Conservation (phyloP, 2,329 filamentous ascomycete species). For the Neonectria faginata region DNA sequence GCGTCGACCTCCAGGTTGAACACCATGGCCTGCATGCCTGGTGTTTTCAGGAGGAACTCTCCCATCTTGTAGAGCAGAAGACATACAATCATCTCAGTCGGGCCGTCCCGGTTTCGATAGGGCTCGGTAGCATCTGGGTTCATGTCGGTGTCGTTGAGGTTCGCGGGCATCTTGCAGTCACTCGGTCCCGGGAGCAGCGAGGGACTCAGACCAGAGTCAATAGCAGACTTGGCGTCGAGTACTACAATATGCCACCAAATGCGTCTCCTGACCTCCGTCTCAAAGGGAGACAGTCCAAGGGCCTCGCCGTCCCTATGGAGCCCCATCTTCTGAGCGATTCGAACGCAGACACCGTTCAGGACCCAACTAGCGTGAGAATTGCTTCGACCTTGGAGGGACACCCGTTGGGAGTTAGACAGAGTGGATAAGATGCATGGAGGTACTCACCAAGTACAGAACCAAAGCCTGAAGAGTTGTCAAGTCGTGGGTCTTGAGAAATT, state of each 20-base stretch:
- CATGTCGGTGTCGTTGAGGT: constrained; percentile 63
- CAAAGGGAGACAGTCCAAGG: constrained; percentile 66
- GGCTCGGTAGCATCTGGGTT: constrained; percentile 49
- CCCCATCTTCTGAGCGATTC: constrained; percentile 68
- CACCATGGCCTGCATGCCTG: neutral
- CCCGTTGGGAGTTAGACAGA: neutral
- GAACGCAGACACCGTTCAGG: constrained; percentile 26
- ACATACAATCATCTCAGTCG: constrained; percentile 29
- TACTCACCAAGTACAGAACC: constrained; percentile 18
- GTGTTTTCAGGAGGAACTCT: neutral
- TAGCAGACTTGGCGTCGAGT: constrained; percentile 65
- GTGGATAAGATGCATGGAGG: too few relatives aligned
- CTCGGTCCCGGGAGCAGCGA: constrained; percentile 31
- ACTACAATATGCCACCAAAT: constrained; percentile 68
- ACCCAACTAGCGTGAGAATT: constrained; percentile 17
- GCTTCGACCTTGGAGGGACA: constrained; percentile 18
- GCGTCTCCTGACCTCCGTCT: constrained; percentile 70
- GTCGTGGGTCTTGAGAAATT: constrained; percentile 12
- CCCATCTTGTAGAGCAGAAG: constrained; percentile 23
- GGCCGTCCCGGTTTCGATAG: constrained; percentile 5
- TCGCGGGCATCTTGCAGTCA: constrained; percentile 57
- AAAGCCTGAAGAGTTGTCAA: constrained; percentile 18
- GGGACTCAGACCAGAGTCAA: constrained; percentile 38
- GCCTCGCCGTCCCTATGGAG: constrained; percentile 67
- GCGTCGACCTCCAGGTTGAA: constrained; percentile 5